phyloP scores from a whole-genome alignment of 2,329 filamentous ascomycete genomes.

The Nemania diffusa region DNA sequence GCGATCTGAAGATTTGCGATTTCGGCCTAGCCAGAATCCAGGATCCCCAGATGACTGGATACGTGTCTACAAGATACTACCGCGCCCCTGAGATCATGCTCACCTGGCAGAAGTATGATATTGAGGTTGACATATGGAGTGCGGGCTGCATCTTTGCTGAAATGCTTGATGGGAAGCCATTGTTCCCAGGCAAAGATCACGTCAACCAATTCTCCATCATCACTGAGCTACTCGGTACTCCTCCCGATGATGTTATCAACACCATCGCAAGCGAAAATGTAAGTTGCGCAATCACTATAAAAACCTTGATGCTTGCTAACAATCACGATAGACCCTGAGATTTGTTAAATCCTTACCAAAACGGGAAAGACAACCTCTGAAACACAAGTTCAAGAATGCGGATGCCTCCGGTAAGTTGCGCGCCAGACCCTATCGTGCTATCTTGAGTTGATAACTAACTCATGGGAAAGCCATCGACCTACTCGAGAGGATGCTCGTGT shows the following conservation, averaged over 20 bases:
- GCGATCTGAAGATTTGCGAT: constrained; percentile 99
- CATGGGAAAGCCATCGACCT: constrained; percentile 77
- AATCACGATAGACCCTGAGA: constrained; percentile 76
- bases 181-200: constrained; percentile 99
- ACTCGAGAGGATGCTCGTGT: constrained; percentile 96
- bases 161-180: constrained; percentile 97
- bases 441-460: constrained; percentile 14
- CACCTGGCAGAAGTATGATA: constrained; percentile 99
- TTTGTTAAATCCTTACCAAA: constrained; percentile 98
- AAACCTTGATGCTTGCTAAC: constrained; percentile 34
- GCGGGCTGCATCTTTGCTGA: constrained; percentile 99
- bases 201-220: constrained; percentile 99
- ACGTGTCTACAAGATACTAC: constrained; percentile 99
- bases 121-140: constrained; percentile 99
- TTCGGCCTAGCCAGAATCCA: constrained; percentile 97
- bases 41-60: constrained; percentile 99
- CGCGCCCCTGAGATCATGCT: constrained; percentile 99
- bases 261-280: constrained; percentile 99
- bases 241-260: constrained; percentile 97
- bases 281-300: constrained; percentile 50
- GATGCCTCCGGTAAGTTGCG: constrained; percentile 75
- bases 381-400: constrained; percentile 93
- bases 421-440: neutral
- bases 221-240: constrained; percentile 94
- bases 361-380: constrained; percentile 87